A percentile compares a stretch with the other conserved stretches of the same genome.
phyloP scores from a whole-genome alignment of 495 filamentous ascomycete species.

The Podospora tetraspora region DNA sequence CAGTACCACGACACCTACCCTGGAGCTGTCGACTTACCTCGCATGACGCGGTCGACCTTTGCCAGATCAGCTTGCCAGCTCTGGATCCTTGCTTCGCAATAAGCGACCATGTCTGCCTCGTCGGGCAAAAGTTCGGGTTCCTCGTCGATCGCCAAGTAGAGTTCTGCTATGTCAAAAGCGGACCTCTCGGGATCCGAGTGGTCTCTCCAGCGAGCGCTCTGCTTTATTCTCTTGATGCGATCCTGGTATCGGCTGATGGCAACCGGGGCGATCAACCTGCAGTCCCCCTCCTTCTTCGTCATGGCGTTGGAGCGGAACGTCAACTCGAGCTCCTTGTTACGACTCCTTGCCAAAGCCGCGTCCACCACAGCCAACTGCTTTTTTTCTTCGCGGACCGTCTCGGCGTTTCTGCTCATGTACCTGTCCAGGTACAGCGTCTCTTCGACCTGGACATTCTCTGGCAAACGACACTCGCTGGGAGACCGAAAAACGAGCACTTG shows the following conservation, averaged over 20 bases:
- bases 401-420: conserved; percentile 58
- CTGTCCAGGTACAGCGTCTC: conserved; percentile 70
- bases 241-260: conserved; percentile 21
- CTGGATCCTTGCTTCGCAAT: conserved; percentile 21
- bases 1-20: not conserved
- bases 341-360: conserved; percentile 18
- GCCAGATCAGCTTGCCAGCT: conserved; percentile 14
- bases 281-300: conserved; percentile 32
- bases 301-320: conserved; percentile 17
- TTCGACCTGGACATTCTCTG: conserved; percentile 58
- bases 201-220: conserved; percentile 28
- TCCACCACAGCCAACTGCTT: conserved; percentile 29
- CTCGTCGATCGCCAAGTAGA: conserved; percentile 49
- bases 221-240: conserved; percentile 18
- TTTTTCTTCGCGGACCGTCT: conserved; percentile 43
- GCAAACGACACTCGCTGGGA: conserved; percentile 36
- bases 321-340: conserved; percentile 21
- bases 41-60: conserved; percentile 20
- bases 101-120: conserved; percentile 18
- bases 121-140: conserved; percentile 41
- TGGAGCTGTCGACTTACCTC: conserved; percentile 12
- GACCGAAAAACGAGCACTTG: conserved; percentile 66
- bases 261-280: conserved; percentile 26
- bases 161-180: conserved; percentile 39
- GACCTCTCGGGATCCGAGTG: conserved; percentile 40